These are phyloP conservation scores for Aureobasidium sp. DNA, from an alignment of 2,329 filamentous ascomycete species.

Conservation along the genomic window DNA sequence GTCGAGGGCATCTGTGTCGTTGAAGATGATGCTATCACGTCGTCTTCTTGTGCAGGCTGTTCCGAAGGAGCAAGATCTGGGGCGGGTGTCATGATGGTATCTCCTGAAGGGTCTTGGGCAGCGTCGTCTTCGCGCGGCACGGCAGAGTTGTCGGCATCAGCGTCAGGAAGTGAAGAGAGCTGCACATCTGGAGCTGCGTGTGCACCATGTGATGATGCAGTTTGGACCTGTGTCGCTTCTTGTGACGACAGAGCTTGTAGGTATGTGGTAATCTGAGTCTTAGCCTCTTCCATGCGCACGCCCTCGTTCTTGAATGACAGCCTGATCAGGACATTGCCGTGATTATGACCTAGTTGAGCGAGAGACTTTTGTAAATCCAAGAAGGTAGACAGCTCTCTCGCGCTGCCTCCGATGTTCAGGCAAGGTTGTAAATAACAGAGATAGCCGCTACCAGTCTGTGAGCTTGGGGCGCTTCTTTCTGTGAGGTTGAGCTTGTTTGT, in stretches of 20 bases:
- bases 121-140: slow-evolving; percentile 17
- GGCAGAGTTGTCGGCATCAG: slow-evolving; percentile 17
- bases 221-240: slow-evolving; percentile 30
- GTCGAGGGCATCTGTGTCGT: slow-evolving; percentile 14
- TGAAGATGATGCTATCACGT: slow-evolving; percentile 22
- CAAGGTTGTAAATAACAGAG: slow-evolving; percentile 84
- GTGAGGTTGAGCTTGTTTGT: slow-evolving; percentile 64
- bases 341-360: slow-evolving; percentile 77
- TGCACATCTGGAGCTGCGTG: slow-evolving; percentile 17
- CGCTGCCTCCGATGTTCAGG: slow-evolving; percentile 67
- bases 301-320: slow-evolving; percentile 69
- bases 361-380: slow-evolving; percentile 85
- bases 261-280: slow-evolving; percentile 69
- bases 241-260: slow-evolving; percentile 21
- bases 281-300: slow-evolving; percentile 74
- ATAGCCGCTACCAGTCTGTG: slow-evolving; percentile 55
- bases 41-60: slow-evolving; percentile 14
- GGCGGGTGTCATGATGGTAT: slow-evolving; percentile 18
- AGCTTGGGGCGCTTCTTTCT: slow-evolving; percentile 64
- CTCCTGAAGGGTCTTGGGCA: slow-evolving; percentile 19
- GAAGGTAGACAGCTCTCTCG: slow-evolving; percentile 68
- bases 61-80: slow-evolving; percentile 16
- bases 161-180: slow-evolving; percentile 18
- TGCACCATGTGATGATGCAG: slow-evolving; percentile 21
- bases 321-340: slow-evolving; percentile 69